Evolutionary conservation across 768 basidiomycete genomes (phyloP).

Genomic region (Leccinum boreale): DNA sequence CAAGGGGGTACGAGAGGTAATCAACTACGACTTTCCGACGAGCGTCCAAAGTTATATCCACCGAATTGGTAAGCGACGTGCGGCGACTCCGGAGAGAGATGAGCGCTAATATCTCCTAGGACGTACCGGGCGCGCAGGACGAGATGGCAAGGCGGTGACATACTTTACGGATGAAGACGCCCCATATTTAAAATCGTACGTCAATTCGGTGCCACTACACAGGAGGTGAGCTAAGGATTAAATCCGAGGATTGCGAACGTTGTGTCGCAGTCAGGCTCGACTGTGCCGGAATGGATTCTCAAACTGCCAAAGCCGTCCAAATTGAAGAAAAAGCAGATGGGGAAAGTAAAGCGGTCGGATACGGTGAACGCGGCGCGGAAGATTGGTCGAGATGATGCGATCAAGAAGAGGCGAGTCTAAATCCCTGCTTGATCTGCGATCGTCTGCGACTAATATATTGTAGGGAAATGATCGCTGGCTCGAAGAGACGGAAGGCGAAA

Average conservation of each 20-base stretch:
- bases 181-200: conserved; percentile 85
- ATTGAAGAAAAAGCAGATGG: conserved; percentile 81
- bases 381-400: conserved; percentile 65
- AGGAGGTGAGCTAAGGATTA: conserved; percentile 7
- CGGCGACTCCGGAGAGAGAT: not conserved
- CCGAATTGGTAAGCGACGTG: conserved; percentile 65
- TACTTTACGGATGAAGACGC: conserved; percentile 95
- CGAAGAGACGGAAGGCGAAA: conserved; percentile 60
- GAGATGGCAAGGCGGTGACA: conserved; percentile 89
- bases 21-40: conserved; percentile 97
- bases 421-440: not conserved
- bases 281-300: conserved; percentile 93
- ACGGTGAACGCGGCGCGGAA: conserved; percentile 66
- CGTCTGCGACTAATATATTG: not conserved
- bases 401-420: conserved; percentile 61
- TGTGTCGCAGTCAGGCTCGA: conserved; percentile 86
- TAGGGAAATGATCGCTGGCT: conserved; percentile 79
- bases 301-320: conserved; percentile 92
- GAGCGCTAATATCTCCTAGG: conserved; percentile 41
- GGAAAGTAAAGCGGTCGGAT: conserved; percentile 77
- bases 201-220: conserved; percentile 1
- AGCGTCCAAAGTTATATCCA: conserved; percentile 96
- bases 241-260: conserved; percentile 84
- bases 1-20: conserved; percentile 87
- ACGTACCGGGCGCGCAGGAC: conserved; percentile 92